Evolutionary conservation across 139 green algal genomes (phyloP).

Genomic region (Asterochloris erici): DNA sequence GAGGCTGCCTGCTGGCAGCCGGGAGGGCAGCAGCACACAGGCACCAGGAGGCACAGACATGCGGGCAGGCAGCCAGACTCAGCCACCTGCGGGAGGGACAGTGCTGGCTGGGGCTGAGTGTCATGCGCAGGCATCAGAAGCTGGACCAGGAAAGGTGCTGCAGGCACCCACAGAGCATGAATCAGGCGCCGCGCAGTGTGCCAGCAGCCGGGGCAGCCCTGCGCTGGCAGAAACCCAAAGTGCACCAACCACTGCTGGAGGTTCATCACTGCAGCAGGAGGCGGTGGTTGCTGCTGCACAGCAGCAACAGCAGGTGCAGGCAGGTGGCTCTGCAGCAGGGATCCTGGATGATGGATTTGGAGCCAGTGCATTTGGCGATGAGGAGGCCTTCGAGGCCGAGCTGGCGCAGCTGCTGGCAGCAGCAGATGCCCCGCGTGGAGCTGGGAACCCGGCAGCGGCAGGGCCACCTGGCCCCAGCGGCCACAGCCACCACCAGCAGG

Average conservation of each 20-base stretch:
- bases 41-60: no score
- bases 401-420: constrained; percentile 27
- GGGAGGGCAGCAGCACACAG: no score
- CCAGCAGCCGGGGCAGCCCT: no score
- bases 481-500: neutral
- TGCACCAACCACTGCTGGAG: neutral
- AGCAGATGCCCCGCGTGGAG: constrained; percentile 13
- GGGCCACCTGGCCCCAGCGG: neutral
- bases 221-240: neutral
- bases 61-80: no score
- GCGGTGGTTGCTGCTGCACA: neutral
- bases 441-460: neutral
- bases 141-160: no score
- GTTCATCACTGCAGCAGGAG: neutral
- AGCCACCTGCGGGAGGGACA: no score
- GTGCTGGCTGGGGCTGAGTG: no score
- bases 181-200: no score
- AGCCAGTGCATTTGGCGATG: constrained; percentile 2
- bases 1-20: no score
- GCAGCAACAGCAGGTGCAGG: neutral
- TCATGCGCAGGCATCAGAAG: no score
- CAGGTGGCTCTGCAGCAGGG: neutral
- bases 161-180: no score
- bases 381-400: constrained; percentile 13
- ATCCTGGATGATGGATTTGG: neutral